Evolutionary conservation across 2,329 filamentous ascomycete species (phyloP).

Genomic region (Botrytis fragariae): DNA sequence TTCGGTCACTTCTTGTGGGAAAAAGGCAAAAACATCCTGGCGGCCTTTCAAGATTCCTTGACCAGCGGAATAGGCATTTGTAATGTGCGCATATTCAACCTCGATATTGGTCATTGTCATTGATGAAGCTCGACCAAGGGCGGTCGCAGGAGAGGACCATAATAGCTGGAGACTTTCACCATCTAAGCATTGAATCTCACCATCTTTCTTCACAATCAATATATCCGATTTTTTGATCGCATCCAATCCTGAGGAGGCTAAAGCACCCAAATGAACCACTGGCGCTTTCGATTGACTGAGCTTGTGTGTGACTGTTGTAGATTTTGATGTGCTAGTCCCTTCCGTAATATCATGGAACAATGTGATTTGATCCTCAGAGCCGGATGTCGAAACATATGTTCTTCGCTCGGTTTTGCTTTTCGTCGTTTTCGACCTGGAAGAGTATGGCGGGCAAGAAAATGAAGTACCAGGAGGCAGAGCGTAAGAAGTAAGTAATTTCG

Average conservation of each 20-base stretch:
- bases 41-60: slow-evolving; percentile 48
- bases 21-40: slow-evolving; percentile 51
- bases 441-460: slow-evolving; percentile 61
- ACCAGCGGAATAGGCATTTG: slow-evolving; percentile 36
- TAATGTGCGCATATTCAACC: slow-evolving; percentile 38
- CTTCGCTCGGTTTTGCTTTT: slow-evolving; percentile 53
- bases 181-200: slow-evolving; percentile 59
- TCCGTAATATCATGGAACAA: slow-evolving; percentile 58
- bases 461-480: slow-evolving; percentile 63
- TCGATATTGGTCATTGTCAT: slow-evolving; percentile 37
- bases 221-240: slow-evolving; percentile 41
- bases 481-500: slow-evolving; percentile 63
- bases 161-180: slow-evolving; percentile 51
- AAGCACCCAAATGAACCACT: slow-evolving; percentile 45
- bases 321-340: slow-evolving; percentile 51
- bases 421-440: slow-evolving; percentile 47
- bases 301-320: slow-evolving; percentile 47
- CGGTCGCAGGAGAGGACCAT: slow-evolving; percentile 46
- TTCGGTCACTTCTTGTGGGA: slow-evolving; percentile 48
- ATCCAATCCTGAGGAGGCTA: slow-evolving; percentile 25
- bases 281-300: slow-evolving; percentile 43
- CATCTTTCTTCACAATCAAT: slow-evolving; percentile 58
- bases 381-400: slow-evolving; percentile 58
- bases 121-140: slow-evolving; percentile 37
- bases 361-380: slow-evolving; percentile 50